Percentiles rank a stretch among this genome's conserved stretches.
Conservation (phyloP, 164 flowering plant genomes). For the Santalum album region DNA sequence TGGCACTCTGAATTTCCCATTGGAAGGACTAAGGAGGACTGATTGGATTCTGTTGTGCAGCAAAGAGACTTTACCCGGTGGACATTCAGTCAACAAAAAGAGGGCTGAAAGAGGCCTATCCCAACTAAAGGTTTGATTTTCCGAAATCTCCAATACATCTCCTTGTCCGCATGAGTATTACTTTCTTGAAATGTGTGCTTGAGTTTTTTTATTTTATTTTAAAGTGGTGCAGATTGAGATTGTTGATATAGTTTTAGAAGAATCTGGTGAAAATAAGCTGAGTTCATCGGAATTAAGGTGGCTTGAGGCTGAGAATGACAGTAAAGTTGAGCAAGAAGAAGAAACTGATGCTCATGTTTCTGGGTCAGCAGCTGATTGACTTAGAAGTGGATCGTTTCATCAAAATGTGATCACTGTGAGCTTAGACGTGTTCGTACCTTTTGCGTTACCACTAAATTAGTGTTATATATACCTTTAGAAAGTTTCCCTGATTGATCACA, state of each 20-base stretch:
- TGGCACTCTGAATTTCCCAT: not conserved
- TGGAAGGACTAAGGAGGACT: not conserved
- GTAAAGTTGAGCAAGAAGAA: too few species aligned
- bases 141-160: not conserved
- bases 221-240: conserved; percentile 60
- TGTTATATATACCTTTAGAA: too few species aligned
- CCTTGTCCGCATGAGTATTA: not conserved
- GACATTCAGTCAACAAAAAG: conserved; percentile 70
- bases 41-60: conserved; percentile 24
- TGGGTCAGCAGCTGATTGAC: too few species aligned
- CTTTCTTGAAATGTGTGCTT: not conserved
- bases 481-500: too few species aligned
- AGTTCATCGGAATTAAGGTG: conserved; percentile 67
- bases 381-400: too few species aligned
- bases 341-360: too few species aligned
- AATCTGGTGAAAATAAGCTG: conserved; percentile 47
- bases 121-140: conserved; percentile 52
- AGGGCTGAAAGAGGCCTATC: conserved; percentile 75
- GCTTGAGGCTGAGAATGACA: conserved; percentile 55
- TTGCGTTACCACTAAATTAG: too few species aligned
- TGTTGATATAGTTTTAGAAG: conserved; percentile 62
- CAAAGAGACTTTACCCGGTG: conserved; percentile 81
- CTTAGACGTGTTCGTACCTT: too few species aligned
- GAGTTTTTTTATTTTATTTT: not conserved
- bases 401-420: too few species aligned